Percentiles rank a stretch among this genome's conserved stretches.
phyloP scores from a whole-genome alignment of 2,329 filamentous ascomycete genomes.

The Xylariaceae sp. region DNA sequence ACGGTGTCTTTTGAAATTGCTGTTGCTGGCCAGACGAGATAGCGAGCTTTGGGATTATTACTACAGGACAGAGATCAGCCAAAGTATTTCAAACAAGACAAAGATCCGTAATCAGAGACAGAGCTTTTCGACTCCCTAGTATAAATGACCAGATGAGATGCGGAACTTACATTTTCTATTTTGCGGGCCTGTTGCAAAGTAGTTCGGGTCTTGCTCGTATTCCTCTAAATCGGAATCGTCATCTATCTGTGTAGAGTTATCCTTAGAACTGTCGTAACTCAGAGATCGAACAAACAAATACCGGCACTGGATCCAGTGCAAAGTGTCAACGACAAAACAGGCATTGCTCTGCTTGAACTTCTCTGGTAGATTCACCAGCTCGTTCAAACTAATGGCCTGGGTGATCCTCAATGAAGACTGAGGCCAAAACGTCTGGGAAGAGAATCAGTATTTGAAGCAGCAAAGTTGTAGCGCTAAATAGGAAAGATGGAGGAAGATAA shows the following conservation, averaged over 20 bases:
- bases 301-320: conserved; percentile 89
- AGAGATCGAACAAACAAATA: conserved; percentile 69
- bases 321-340: conserved; percentile 73
- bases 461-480: no score
- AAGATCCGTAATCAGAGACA: no score
- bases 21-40: conserved; percentile 34
- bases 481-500: not conserved
- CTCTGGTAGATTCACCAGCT: conserved; percentile 76
- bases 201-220: conserved; percentile 34
- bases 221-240: not conserved
- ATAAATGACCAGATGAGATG: not conserved
- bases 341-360: conserved; percentile 63
- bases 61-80: not conserved
- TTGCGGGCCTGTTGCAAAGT: conserved; percentile 22
- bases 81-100: not conserved
- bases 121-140: no score
- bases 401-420: conserved; percentile 67
- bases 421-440: conserved; percentile 58
- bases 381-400: conserved; percentile 75
- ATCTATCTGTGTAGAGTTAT: no score
- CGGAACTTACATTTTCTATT: not conserved
- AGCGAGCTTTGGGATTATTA: conserved; percentile 41
- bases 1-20: not conserved
- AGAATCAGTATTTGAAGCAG: not conserved
- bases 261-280: not conserved